Evolutionary conservation across 768 basidiomycete genomes (phyloP).

Genomic region (Agaricus blazei): DNA sequence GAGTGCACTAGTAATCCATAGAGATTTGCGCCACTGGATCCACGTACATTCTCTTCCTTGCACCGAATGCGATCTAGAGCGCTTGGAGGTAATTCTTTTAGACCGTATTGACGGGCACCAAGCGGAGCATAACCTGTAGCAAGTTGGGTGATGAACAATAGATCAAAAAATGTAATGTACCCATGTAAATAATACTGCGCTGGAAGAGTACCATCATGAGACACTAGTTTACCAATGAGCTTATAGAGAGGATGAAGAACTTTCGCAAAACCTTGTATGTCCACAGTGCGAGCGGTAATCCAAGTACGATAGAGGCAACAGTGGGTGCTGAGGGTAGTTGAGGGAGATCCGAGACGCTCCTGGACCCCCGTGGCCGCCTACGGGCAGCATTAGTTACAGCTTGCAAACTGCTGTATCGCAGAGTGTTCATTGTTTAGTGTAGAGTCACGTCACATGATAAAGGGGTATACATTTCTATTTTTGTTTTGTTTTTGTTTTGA

Average conservation of each 20-base stretch:
- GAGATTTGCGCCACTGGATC: conserved; percentile 5
- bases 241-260: not conserved
- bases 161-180: conserved; percentile 11
- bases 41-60: conserved; percentile 15
- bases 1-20: conserved; percentile 15
- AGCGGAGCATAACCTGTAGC: conserved; percentile 31
- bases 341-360: conserved; percentile 4
- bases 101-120: conserved; percentile 30
- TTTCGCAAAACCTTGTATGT: conserved; percentile 30
- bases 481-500: too few relatives aligned
- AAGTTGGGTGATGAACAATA: not conserved
- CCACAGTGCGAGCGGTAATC: conserved; percentile 36
- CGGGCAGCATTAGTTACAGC: not conserved
- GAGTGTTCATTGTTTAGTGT: not conserved
- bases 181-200: conserved; percentile 48
- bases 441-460: too few relatives aligned
- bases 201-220: conserved; percentile 43
- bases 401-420: not conserved
- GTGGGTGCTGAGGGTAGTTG: conserved; percentile 23
- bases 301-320: conserved; percentile 24
- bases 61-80: conserved; percentile 12
- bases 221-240: conserved; percentile 26
- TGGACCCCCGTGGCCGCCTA: not conserved
- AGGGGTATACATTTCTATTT: too few relatives aligned
- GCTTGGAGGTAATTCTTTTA: conserved; percentile 17